Base-by-base conservation (phyloP, 164 flowering plant species). In the Echeveria elegans region DNA sequence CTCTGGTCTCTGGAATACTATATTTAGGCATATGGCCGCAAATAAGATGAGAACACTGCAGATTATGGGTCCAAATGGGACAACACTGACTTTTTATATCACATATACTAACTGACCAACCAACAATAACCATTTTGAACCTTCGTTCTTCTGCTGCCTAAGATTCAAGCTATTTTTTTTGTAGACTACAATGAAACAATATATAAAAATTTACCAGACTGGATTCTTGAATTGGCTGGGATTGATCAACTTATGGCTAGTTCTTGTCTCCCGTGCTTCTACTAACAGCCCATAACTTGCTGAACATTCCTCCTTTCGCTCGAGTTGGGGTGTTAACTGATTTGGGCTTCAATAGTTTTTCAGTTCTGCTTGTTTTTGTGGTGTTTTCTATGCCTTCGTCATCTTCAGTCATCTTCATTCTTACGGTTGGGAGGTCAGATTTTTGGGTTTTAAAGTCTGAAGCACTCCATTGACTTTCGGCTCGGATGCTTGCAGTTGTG, bases 371-470 rank as follows among this genome's bases (percentile, higher is more conserved):
- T 0, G 76, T 68, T 61, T 76, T 68, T 56, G 71, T 18, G 40
- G 73, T 77, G 47, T 64, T 77, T 2, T 82, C 90, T 7, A 82
- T 85, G 14, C 73, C 52, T 23, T 85, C 89, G 47, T 85, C 92
- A 50, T 88, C 91, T 73, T 88, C 95, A 0, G 82, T 90, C 64
- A 88, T 79, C 72, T 86, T 91, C 92, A 83, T 88, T 67, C 83
- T 76, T 11, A 87, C 74, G 11, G 95, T 88, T 19, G 96, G 80
- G 14, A 85, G 63, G 72, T 76, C 83, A 0, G 32, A 6, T 26
- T 83, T 89, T 14, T 88, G 90, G 7, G 89, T 82, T 65, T 86
- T 85, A 41, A 85, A 75, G 68, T 93, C 88, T 7, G 91, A 82
- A 50, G 83, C 72, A 38, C 92, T 87, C 91, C 95, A 87, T 34